Conservation (phyloP, 1,139 yeast species). For the Hyphopichia pseudoburtonii region DNA sequence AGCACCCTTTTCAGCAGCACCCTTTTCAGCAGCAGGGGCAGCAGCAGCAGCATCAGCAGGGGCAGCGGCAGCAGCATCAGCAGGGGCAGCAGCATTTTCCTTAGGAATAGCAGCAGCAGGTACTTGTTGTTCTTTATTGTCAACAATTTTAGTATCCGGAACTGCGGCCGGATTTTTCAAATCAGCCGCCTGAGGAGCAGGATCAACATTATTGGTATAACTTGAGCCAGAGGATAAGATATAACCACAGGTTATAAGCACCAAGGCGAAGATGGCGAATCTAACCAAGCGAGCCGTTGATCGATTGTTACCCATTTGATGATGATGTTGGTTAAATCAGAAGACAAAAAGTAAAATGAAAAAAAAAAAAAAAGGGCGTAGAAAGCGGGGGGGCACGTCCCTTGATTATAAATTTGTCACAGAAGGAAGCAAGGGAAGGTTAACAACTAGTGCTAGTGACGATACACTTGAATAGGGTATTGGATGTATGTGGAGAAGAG, state of each 20-base stretch:
- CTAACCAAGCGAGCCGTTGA: constrained; percentile 63
- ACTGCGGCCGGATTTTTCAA: not conserved
- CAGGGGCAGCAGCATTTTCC: constrained; percentile 11
- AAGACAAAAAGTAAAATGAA: not conserved
- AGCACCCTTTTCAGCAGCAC: too few relatives aligned
- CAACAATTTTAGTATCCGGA: too few relatives aligned
- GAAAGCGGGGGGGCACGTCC: too few relatives aligned
- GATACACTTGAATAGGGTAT: too few relatives aligned
- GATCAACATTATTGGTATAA: constrained; percentile 22
- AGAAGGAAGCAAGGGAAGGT: not conserved
- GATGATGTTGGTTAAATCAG: not conserved
- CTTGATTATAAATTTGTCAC: not conserved
- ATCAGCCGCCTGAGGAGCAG: constrained; percentile 8
- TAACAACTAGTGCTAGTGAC: too few relatives aligned
- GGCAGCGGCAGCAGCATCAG: constrained; percentile 11
- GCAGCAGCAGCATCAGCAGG: constrained; percentile 7
- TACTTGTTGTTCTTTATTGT: too few relatives aligned
- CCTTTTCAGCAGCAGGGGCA: constrained; percentile 8
- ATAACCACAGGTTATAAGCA: constrained; percentile 57
- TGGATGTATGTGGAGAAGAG: too few relatives aligned
- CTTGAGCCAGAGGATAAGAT: constrained; percentile 61
- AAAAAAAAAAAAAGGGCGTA: not conserved
- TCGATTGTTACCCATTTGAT: constrained; percentile 43
- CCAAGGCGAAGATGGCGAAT: constrained; percentile 59
- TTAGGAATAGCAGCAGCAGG: constrained; percentile 1